phyloP scores from a whole-genome alignment of 495 filamentous ascomycete species.

The Evernia prunastri region DNA sequence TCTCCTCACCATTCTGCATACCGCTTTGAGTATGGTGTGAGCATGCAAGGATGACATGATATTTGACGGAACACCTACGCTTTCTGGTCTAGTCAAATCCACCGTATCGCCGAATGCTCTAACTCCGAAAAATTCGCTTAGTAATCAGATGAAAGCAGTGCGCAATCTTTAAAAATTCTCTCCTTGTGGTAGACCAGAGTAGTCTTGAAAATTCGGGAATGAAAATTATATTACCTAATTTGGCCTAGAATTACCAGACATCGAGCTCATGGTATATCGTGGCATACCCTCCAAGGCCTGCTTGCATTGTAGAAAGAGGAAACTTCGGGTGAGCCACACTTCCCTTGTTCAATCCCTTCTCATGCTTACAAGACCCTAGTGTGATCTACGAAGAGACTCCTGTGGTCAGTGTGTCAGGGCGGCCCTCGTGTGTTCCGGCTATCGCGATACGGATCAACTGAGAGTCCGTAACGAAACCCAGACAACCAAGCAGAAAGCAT shows the following conservation, averaged over 20 bases:
- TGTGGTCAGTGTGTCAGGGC: conserved; percentile 29
- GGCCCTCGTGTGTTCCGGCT: conserved; percentile 19
- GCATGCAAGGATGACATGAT: background rate
- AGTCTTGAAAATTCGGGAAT: too few species aligned
- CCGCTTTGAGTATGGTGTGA: background rate
- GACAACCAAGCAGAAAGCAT: conserved; percentile 1
- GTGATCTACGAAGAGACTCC: conserved; percentile 22
- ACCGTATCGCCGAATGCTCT: too few species aligned
- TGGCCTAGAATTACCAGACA: background rate
- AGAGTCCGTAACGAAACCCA: conserved; percentile 12
- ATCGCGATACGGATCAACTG: conserved; percentile 11
- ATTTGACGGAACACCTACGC: conserved; percentile 8
- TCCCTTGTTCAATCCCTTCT: background rate
- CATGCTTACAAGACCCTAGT: conserved; percentile 6
- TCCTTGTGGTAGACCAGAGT: too few species aligned
- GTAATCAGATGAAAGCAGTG: too few species aligned
- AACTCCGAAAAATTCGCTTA: too few species aligned
- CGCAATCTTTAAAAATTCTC: too few species aligned
- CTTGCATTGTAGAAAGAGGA: conserved; percentile 19
- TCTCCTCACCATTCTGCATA: background rate
- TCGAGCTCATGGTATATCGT: conserved; percentile 15
- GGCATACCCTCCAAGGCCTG: conserved; percentile 22
- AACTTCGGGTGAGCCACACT: conserved; percentile 12
- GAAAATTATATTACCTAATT: too few species aligned
- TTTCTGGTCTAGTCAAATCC: conserved; percentile 6